Base-by-base conservation (phyloP, 1,139 yeast genomes). In the Kurtzmaniella quercitrusa region DNA sequence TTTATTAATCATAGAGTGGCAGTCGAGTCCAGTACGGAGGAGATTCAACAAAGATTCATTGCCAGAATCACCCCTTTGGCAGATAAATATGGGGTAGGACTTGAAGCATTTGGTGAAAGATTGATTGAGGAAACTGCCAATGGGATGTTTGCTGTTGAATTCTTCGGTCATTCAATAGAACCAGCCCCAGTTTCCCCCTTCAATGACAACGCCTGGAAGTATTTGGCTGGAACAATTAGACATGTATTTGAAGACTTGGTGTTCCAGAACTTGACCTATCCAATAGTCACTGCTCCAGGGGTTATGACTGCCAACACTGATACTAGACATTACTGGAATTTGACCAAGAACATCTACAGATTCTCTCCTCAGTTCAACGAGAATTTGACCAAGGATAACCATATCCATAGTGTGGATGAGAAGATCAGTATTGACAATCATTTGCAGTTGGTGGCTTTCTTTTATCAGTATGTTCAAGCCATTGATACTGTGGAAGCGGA, bases 231-330 rank as follows among this genome's bases (percentile, higher is more conserved):
- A n/a, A 53, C 55, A 15, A 58, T 60, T 19, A 54, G 64, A 42
- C 63, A 61, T 44, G 63, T 66, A 29, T 49, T 56, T 33, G 67
- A 65, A 42, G 64, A 60, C 21, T 34, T 59, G 48, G 61, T 58
- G 10, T 53, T 53, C 53, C 54, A 58, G n/a, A 54, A 58, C 34
- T 43, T 52, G 21, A 46, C 48, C 14, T 48, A 60, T 16, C 59
- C 73, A 18, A 60, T 77, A 18, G 65, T 81, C 43, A 65, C 77
- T 21, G 65, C 85, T 2, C 87, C 90, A 9, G 66, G 75, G 10
- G 54, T 83, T 43, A 73, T 82, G 73, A 70, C 83, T 10, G 91
- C 84, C 34, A 85, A 84, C 59, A 85, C 93, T 2, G 93, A 85
- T 58, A 84, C 93, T 11, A 73, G 75, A 52, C 73, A 75, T 57